Base-by-base conservation (phyloP, 1,139 yeast species). In the Yamadazyma pseudoaaseri region DNA sequence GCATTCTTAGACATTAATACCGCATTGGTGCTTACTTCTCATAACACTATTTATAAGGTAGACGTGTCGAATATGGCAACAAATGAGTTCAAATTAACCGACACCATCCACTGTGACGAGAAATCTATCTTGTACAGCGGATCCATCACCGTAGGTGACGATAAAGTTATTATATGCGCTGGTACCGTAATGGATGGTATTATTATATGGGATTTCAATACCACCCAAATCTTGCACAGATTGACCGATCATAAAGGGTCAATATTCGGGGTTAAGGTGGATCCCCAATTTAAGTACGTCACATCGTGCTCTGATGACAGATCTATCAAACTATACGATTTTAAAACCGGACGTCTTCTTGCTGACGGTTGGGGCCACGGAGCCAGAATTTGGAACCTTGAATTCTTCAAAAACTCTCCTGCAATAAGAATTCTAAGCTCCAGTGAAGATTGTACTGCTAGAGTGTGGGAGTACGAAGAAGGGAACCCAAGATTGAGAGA, bases 291-390 rank as follows among this genome's bases (percentile, higher is more conserved):
- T 3, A 56, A 62, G 31, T 70, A 63, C 37, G 62, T 86, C 6
- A 77, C 82, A 1, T 80, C 94, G 26, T 92, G 98, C 54, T 90
- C 97, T 0, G 97, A 92, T 56, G 98, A 92, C 52, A 70, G 98
- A 42, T 85, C 96, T 0, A 78, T 92, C 33, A 81, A 82, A 37
- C 56, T 92, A 8, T 90, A 90, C 80, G 78, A 77, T 44, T 62
- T 81, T 42, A 48, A 52, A 5, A 51, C 70, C 2, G 92, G 94
- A 0, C 46, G 61, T 6, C 60, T 80, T 20, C 45, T 85, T 23
- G 83, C 92, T 1, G 76, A 80, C 25, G 97, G 96, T 0, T 92
- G 97, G 97, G 97, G 97, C 11, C 98, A 92, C 54, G 83, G 86
- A 3, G 90, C 97, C 0, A 73, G 98, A 52, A 89, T 92, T 27